These are phyloP conservation scores for Vickermania ingenoplastis DNA, from an alignment of 208 protist species.

Conservation along the genomic window DNA sequence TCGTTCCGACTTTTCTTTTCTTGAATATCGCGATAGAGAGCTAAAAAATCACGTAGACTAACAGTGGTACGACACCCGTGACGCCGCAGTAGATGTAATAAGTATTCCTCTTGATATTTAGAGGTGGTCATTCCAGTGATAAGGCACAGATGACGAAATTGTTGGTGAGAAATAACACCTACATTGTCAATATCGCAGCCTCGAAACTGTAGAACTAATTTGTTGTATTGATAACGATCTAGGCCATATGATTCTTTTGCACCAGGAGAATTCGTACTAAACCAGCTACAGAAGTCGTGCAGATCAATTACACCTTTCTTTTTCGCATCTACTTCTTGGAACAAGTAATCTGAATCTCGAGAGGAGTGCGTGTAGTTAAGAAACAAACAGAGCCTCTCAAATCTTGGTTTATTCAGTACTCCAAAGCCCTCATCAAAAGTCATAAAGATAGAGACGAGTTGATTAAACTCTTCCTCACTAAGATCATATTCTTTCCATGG, in stretches of 20 bases:
- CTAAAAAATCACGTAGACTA: neutral
- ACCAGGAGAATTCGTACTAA: slow-evolving; percentile 11
- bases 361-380: slow-evolving; percentile 18
- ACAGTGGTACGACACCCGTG: neutral
- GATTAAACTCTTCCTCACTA: slow-evolving; percentile 33
- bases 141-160: slow-evolving; percentile 22
- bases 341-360: slow-evolving; percentile 11
- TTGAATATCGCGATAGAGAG: neutral
- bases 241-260: slow-evolving; percentile 25
- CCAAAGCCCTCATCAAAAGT: slow-evolving; percentile 14
- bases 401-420: slow-evolving; percentile 7
- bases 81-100: neutral
- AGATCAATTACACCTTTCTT: slow-evolving; percentile 26
- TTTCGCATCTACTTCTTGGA: slow-evolving; percentile 19
- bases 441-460: slow-evolving; percentile 37
- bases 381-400: slow-evolving; percentile 12
- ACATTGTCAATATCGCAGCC: slow-evolving; percentile 9
- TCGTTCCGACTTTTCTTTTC: neutral
- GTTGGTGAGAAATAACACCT: slow-evolving; percentile 9
- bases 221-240: slow-evolving; percentile 24
- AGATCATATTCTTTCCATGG: slow-evolving; percentile 24
- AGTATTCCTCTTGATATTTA: neutral
- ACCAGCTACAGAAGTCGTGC: slow-evolving; percentile 26
- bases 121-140: neutral
- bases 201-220: slow-evolving; percentile 27